Conservation (phyloP, 495 filamentous ascomycete species). For the Chaetomium tenue region DNA sequence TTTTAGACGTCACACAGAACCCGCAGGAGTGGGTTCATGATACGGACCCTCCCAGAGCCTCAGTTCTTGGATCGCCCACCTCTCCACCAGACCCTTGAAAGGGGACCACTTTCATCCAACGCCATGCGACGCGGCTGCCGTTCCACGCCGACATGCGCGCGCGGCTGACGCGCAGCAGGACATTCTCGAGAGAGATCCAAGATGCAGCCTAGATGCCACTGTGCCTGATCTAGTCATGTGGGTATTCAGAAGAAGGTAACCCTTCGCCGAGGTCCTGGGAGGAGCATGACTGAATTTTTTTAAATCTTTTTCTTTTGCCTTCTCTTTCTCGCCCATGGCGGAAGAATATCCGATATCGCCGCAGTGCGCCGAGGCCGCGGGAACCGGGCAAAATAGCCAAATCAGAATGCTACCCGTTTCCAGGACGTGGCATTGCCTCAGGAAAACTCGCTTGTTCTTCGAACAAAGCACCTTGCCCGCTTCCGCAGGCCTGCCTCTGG, state of each 20-base stretch:
- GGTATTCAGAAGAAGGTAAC: background rate
- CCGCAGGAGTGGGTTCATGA: slow-evolving; percentile 43
- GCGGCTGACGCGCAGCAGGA: slow-evolving; percentile 22
- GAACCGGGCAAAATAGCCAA: slow-evolving; percentile 12
- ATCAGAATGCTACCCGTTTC: slow-evolving; percentile 6
- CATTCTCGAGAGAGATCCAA: background rate
- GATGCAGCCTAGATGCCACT: slow-evolving; percentile 2
- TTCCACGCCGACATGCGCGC: slow-evolving; percentile 1
- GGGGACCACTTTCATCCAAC: slow-evolving; percentile 33
- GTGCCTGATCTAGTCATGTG: slow-evolving; percentile 1
- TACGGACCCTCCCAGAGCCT: slow-evolving; percentile 45
- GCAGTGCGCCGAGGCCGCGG: slow-evolving; percentile 1
- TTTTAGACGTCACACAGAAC: slow-evolving; percentile 42
- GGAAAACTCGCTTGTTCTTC: slow-evolving; percentile 3
- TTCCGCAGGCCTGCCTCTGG: background rate
- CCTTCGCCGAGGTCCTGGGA: slow-evolving; percentile 1
- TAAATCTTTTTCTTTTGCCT: background rate
- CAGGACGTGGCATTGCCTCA: slow-evolving; percentile 7
- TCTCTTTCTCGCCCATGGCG: background rate
- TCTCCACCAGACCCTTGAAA: slow-evolving; percentile 33
- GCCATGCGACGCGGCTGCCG: slow-evolving; percentile 24
- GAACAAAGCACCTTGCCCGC: slow-evolving; percentile 8
- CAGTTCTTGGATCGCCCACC: slow-evolving; percentile 38
- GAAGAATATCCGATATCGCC: slow-evolving; percentile 17
- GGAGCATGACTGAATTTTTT: background rate